These are phyloP conservation scores for Geotrichum klebahnii DNA, from an alignment of 1,139 yeast genomes.

Conservation along the genomic window DNA sequence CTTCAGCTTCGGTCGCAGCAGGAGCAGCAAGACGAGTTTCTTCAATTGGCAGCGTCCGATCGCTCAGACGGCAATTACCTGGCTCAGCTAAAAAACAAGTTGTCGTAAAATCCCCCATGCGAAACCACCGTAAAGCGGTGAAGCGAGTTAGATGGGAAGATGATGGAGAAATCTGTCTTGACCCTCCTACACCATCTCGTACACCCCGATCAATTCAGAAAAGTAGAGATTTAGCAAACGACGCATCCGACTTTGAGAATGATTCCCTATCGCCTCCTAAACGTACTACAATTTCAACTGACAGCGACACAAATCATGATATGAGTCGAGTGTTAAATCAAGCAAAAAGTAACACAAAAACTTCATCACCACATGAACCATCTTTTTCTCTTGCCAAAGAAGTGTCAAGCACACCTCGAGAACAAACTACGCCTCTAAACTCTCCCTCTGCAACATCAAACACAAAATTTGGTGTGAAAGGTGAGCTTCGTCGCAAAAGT, in stretches of 20 bases:
- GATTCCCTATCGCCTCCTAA: too few relatives aligned
- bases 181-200: slow-evolving; percentile 6
- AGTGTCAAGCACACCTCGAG: slow-evolving; percentile 1
- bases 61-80: slow-evolving; percentile 5
- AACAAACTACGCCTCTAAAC: too few relatives aligned
- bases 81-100: slow-evolving; percentile 14
- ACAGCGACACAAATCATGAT: too few relatives aligned
- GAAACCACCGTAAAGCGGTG: slow-evolving; percentile 25
- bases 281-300: too few relatives aligned
- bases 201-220: neutral
- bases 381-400: too few relatives aligned
- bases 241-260: too few relatives aligned
- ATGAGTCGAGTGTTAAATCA: too few relatives aligned
- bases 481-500: slow-evolving; percentile 27
- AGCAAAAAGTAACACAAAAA: too few relatives aligned
- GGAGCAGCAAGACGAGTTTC: slow-evolving; percentile 3
- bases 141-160: slow-evolving; percentile 35
- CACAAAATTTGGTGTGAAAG: slow-evolving; percentile 28
- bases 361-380: too few relatives aligned
- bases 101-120: slow-evolving; percentile 26
- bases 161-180: slow-evolving; percentile 18
- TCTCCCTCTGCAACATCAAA: slow-evolving; percentile 3
- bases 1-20: neutral
- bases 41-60: neutral
- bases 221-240: neutral